phyloP scores from a whole-genome alignment of 768 basidiomycete genomes.

The Tremella fuciformis region DNA sequence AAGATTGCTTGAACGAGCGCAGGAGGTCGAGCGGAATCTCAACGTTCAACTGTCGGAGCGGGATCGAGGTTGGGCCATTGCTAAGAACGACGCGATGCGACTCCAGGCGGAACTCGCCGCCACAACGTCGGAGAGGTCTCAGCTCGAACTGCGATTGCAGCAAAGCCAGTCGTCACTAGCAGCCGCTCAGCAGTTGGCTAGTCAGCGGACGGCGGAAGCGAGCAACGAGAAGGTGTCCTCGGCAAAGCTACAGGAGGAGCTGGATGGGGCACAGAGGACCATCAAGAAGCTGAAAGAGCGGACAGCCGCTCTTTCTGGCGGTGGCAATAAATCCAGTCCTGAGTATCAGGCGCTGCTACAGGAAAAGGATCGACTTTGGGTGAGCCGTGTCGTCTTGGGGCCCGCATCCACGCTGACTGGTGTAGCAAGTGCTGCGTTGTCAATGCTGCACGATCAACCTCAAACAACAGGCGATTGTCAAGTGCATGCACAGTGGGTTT shows the following conservation, averaged over 20 bases:
- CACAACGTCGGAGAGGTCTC: slow-evolving; percentile 40
- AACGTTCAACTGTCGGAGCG: slow-evolving; percentile 56
- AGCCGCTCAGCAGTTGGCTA: slow-evolving; percentile 39
- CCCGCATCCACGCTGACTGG: not conserved
- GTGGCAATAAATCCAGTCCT: slow-evolving; percentile 20
- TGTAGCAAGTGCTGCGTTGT: slow-evolving; percentile 77
- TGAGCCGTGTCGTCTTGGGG: slow-evolving; percentile 25
- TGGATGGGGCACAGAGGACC: slow-evolving; percentile 31
- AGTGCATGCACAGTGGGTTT: slow-evolving; percentile 85
- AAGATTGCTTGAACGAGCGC: slow-evolving; percentile 64
- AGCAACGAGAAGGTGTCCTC: slow-evolving; percentile 39
- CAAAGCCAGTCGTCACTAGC: slow-evolving; percentile 32
- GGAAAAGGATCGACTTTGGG: slow-evolving; percentile 44
- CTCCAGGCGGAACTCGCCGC: slow-evolving; percentile 41
- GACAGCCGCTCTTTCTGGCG: slow-evolving; percentile 28
- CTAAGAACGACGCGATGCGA: slow-evolving; percentile 44
- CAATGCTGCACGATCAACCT: slow-evolving; percentile 77
- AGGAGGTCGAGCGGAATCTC: slow-evolving; percentile 65
- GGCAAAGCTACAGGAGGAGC: slow-evolving; percentile 47
- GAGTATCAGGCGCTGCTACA: slow-evolving; percentile 33
- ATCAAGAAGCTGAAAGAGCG: slow-evolving; percentile 49
- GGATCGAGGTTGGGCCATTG: slow-evolving; percentile 48
- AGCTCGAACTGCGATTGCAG: slow-evolving; percentile 37
- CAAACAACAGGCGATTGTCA: slow-evolving; percentile 74
- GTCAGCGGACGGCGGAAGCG: slow-evolving; percentile 42